Base-by-base conservation (phyloP, 2,329 filamentous ascomycete species). In the Ceratocystis cacaofunesta region DNA sequence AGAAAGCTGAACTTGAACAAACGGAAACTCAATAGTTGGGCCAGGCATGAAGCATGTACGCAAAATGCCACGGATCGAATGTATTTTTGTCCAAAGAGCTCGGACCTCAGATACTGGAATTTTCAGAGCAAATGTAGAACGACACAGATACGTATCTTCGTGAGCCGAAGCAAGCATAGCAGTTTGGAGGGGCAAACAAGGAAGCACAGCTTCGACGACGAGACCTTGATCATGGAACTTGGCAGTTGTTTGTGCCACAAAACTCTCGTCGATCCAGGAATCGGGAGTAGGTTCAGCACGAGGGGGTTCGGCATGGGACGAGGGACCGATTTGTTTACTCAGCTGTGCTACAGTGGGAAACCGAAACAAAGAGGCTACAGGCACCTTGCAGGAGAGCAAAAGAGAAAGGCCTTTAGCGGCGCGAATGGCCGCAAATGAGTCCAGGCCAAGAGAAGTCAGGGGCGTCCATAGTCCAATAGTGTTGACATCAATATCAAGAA, bases 341-440 rank as follows among this genome's bases (percentile, higher is more conserved):
- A 95, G 76, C 62, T 82, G 82, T 0, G 81, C 78, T n/a, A 92
- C 75, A 1, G 81, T 89, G 5, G 86, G 77, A 67, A 88, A 81
- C 61, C 81, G 83, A n/a, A 95, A 75, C 25, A 95, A 81, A 1
- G 79, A 74, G 0, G 88, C 90, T 6, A 95, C 82, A 10, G 87
- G 78, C 1, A 90, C 72, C 28, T 80, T 77, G 5, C 70, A 74
- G 1, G 76, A 72, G 1, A 82, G 73, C 0, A 71, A 68, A 1
- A 75, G 70, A 63, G 80, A 78, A 0, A 96, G 72, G 17, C 73
- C 71, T 64, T 79, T 83, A 0, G 87, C 82, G 7, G 95, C 74
- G 0, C 81, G 76, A 68, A 96, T 95, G 0, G 89, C 89, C 6
- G 86, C 88, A 30, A 96, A 84, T 0, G 91, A 95, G 72, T 96